Base-by-base conservation (phyloP, 2,329 filamentous ascomycete genomes). In the Alternaria sp. region DNA sequence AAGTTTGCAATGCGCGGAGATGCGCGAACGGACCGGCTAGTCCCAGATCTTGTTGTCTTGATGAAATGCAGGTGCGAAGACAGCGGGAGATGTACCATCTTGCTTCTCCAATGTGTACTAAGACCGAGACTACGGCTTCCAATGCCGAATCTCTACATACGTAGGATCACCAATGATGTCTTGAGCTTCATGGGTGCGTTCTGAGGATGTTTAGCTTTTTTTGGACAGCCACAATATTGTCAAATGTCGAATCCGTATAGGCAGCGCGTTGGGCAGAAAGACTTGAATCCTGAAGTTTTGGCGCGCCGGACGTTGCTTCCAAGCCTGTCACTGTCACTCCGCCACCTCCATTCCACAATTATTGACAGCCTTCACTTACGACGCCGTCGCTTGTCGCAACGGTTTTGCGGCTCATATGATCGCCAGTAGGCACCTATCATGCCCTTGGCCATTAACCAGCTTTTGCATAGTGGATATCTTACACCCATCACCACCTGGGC, bases 331-430 rank as follows among this genome's bases (percentile, higher is more conserved):
- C 8, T 36, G 17, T 6, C 32, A 13, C 21, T n/a, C 49, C 28
- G 7, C 17, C 17, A 32, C 49, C 49, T 36, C 28, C 30, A 25
- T 52, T n/a, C 19, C 13, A 25, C 30, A 2, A 25, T 11, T 17
- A 40, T 52, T 25, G 30, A n/a, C 49, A 52, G 19, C 30, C 8
- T 23, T 21, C 17, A 36, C 49, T 36, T 21, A 30, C 17, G 17
- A 51, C 13, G 49, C 49, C 19, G 19, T 25, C 30, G 30, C 36
- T 8, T 21, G 49, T 36, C 13, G 12, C 49, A 54, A 54, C 30
- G 44, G 43, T 46, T 40, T 58, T 53, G 64, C 55, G 64, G 61
- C 64, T 66, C 50, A 66, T 44, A 54, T 56, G 61, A 59, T 64
- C 58, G 52, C 52, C 57, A 58, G 44, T 26, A 30, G 53, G 46